phyloP scores from a whole-genome alignment of 495 filamentous ascomycete genomes.

The Talaromyces wortmannii region DNA sequence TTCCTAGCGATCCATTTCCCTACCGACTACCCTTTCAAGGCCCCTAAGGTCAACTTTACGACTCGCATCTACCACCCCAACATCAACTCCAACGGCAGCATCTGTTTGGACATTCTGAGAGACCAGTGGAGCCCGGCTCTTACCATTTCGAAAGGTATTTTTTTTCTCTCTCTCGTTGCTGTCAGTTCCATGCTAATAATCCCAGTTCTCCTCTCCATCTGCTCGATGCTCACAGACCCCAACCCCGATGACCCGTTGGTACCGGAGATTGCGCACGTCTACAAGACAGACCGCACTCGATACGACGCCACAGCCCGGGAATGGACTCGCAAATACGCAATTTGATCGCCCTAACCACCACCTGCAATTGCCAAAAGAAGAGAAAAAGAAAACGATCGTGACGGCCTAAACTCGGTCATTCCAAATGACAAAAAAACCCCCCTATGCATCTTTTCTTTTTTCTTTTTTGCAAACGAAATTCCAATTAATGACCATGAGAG shows the following conservation, averaged over 20 bases:
- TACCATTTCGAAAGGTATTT: constrained; percentile 93
- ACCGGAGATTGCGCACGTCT: constrained; percentile 97
- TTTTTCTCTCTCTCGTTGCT: neutral
- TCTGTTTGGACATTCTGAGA: constrained; percentile 95
- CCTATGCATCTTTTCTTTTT: constrained; percentile 25
- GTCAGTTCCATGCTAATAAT: constrained; percentile 11
- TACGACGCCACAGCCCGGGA: constrained; percentile 97
- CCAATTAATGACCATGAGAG: constrained; percentile 22
- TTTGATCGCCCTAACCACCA: constrained; percentile 29
- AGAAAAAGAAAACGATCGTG: neutral
- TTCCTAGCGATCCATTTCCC: constrained; percentile 98
- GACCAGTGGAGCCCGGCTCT: constrained; percentile 99
- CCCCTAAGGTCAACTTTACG: constrained; percentile 99
- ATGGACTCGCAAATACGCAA: constrained; percentile 98
- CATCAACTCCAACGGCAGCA: constrained; percentile 99
- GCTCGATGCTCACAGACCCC: constrained; percentile 98
- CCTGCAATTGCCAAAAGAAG: constrained; percentile 11
- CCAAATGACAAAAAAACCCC: neutral
- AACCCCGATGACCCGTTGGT: constrained; percentile 98
- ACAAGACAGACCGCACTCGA: constrained; percentile 94
- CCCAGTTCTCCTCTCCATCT: constrained; percentile 92
- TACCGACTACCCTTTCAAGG: constrained; percentile 99
- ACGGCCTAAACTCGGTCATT: neutral
- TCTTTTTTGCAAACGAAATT: constrained; percentile 13
- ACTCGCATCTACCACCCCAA: constrained; percentile 99